These are phyloP conservation scores for Pelargonium fulgidum DNA, from an alignment of 441 rosid genomes.

Conservation along the genomic window DNA sequence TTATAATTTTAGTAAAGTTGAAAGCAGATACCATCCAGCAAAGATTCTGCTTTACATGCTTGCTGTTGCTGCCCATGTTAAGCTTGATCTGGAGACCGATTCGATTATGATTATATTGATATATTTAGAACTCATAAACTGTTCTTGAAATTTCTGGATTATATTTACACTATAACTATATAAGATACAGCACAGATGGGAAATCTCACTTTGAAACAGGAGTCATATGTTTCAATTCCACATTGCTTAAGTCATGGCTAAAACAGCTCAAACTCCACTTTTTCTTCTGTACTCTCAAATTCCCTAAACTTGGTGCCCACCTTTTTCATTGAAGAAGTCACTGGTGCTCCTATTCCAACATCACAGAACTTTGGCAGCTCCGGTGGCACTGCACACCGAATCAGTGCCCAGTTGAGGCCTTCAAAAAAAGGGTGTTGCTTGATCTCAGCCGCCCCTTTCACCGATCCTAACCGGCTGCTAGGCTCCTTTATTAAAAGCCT, in stretches of 20 bases:
- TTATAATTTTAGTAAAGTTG: no score
- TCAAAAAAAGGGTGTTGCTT: slow-evolving; percentile 62
- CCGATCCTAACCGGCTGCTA: slow-evolving; percentile 48
- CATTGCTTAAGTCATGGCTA: slow-evolving; percentile 20
- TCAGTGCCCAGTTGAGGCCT: slow-evolving; percentile 71
- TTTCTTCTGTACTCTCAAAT: slow-evolving; percentile 27
- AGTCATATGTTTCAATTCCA: background rate
- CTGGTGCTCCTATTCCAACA: slow-evolving; percentile 15
- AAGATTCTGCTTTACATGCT: no score
- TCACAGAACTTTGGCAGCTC: slow-evolving; percentile 40
- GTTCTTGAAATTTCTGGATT: background rate
- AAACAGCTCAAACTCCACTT: slow-evolving; percentile 49
- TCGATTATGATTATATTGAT: background rate
- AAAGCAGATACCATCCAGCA: no score
- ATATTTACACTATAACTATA: background rate
- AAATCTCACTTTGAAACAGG: background rate
- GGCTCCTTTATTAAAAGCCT: slow-evolving; percentile 59
- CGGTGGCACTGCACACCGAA: slow-evolving; percentile 58
- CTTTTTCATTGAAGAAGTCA: slow-evolving; percentile 27
- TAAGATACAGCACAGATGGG: background rate
- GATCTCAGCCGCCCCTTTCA: slow-evolving; percentile 68
- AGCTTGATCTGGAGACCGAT: no score
- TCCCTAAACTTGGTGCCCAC: slow-evolving; percentile 29
- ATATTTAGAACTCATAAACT: background rate
- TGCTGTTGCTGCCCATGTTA: no score